phyloP scores from a whole-genome alignment of 148 eudicot species.

The Limonium bicolor region DNA sequence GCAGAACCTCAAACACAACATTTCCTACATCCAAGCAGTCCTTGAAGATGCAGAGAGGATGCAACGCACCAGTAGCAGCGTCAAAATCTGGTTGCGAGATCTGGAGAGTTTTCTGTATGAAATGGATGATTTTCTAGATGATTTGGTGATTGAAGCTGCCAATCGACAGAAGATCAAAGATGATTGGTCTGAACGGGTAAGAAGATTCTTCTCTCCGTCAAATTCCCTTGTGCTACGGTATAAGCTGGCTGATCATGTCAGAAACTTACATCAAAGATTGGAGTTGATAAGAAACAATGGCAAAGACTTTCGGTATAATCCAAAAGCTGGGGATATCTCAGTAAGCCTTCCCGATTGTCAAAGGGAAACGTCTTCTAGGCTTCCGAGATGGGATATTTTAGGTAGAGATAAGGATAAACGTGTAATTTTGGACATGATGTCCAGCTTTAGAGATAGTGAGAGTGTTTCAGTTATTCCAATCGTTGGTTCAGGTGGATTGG shows the following conservation, averaged over 20 bases:
- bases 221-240: not conserved
- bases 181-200: conserved; percentile 3
- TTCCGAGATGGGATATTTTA: conserved; percentile 8
- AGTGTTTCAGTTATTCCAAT: conserved; percentile 4
- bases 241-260: not conserved
- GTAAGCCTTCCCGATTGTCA: no score
- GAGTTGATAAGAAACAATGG: not conserved
- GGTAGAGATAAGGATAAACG: conserved; percentile 12
- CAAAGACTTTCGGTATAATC: not conserved
- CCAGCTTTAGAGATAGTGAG: not conserved
- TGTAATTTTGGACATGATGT: conserved; percentile 4
- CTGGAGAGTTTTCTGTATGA: conserved; percentile 13
- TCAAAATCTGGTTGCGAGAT: conserved; percentile 7
- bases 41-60: conserved; percentile 14
- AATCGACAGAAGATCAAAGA: conserved; percentile 1
- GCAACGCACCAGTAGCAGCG: not conserved
- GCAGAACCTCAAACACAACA: conserved; percentile 6
- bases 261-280: conserved; percentile 1
- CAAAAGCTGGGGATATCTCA: not conserved
- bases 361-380: not conserved
- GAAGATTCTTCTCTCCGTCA: conserved; percentile 7
- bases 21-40: conserved; percentile 7
- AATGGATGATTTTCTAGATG: conserved; percentile 12
- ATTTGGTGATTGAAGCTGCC: not conserved
- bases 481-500: conserved; percentile 17